These are phyloP conservation scores for Vigna hirtella DNA, from an alignment of 306 rosid species.

Conservation along the genomic window DNA sequence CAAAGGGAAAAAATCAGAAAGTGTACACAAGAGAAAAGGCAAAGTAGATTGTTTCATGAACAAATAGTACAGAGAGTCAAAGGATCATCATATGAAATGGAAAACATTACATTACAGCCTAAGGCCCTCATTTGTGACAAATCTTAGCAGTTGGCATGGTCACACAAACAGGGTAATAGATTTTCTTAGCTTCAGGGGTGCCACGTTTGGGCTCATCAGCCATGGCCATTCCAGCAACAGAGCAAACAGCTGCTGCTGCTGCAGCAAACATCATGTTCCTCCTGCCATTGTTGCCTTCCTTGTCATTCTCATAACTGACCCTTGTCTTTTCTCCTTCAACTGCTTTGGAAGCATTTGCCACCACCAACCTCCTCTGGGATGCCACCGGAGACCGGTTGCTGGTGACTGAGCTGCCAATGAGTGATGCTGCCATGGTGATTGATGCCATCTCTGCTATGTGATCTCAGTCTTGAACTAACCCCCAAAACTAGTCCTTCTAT, in stretches of 20 bases:
- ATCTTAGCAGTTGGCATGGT: conserved; percentile 65
- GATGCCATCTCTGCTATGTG: conserved; percentile 52
- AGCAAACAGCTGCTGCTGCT: conserved; percentile 54
- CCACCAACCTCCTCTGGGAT: conserved; percentile 33
- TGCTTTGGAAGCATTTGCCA: conserved; percentile 39
- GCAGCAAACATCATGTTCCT: conserved; percentile 63
- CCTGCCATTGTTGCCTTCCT: conserved; percentile 50
- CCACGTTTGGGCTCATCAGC: conserved; percentile 54
- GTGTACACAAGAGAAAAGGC: conserved; percentile 17
- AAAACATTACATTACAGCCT: conserved; percentile 36
- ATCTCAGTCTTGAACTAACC: not conserved
- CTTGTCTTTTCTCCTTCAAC: conserved; percentile 44
- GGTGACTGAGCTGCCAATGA: conserved; percentile 45
- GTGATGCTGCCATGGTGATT: conserved; percentile 57
- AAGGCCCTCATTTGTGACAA: conserved; percentile 46
- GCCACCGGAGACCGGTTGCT: conserved; percentile 37
- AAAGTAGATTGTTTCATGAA: conserved; percentile 43
- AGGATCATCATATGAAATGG: conserved; percentile 31
- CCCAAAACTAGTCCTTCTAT: conserved; percentile 22
- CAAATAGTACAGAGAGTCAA: conserved; percentile 36
- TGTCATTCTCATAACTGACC: conserved; percentile 40
- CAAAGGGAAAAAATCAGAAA: not conserved
- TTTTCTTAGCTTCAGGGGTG: conserved; percentile 57
- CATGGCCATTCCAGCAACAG: conserved; percentile 46
- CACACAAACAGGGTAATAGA: conserved; percentile 61